Base-by-base conservation (phyloP, 2,329 filamentous ascomycete species). In the Trichoderma sp. region DNA sequence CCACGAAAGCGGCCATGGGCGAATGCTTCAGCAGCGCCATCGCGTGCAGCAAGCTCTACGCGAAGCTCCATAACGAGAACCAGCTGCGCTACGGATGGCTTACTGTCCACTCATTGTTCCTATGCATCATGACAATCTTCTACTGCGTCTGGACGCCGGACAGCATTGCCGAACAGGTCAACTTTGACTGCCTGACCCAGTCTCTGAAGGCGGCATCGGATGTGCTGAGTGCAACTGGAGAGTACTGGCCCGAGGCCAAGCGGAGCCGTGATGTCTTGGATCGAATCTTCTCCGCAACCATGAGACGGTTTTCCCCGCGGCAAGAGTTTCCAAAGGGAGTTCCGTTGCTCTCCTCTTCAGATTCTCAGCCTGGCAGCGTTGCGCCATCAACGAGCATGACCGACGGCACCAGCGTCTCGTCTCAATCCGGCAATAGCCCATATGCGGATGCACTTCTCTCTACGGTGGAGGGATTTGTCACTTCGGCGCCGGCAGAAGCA, bases 161-260 rank as follows among this genome's bases (percentile, higher is more conserved):
- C 0, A 56, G 67, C 18, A 56, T 66, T 39, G 30, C 59, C 14
- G 60, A 63, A 14, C 58, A 68, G 14, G 59, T 68, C 21, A 60
- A 68, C 28, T 68, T 61, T 10, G 66, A 68, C 11, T 54, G 51
- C 24, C 30, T 63, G 24, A 79, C 82, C 69, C 76, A 75, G 0
- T 81, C 83, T 28, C 72, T 85, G 13, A 79, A 79, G 26, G 78
- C 79, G 1, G 77, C 82, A 0, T 74, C 83, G 13, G 84, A 83
- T 16, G 79, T 86, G 0, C 74, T 87, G 2, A 84, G 84, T 46
- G 84, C 84, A 1, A 81, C 81, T 3, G 84, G 82, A 1, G 84
- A 86, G 68, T 81, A 86, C 68, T 87, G 84, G 84, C 77, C 79
- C 0, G 84, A 84, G 5, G 84, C 83, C 0, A 84, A 83, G 68